Percentiles rank a stretch among this genome's conserved stretches.
Conservation (phyloP, 1,284 basidiomycete genomes). For the Rhodotorula sp. region DNA sequence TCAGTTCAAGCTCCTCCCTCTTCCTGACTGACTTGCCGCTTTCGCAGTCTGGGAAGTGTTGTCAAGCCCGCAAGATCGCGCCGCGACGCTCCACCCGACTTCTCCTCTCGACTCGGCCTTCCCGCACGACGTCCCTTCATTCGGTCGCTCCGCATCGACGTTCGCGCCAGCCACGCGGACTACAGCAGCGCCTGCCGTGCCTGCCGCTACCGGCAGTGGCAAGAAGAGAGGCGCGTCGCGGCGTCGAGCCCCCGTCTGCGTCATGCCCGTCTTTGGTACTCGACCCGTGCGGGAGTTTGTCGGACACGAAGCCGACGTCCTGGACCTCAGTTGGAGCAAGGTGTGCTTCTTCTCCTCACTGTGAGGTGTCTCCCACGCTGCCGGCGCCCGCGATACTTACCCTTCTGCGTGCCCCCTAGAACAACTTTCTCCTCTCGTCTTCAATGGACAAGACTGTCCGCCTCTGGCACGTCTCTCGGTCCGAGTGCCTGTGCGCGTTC, state of each 20-base stretch:
- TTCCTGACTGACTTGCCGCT: neutral
- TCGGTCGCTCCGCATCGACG: neutral
- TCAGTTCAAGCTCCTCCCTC: neutral
- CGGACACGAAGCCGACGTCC: constrained; percentile 49
- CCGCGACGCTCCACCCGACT: constrained; percentile 5
- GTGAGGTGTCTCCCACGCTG: neutral
- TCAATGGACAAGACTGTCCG: constrained; percentile 51
- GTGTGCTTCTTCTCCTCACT: constrained; percentile 15
- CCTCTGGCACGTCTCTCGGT: constrained; percentile 49
- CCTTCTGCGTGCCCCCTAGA: constrained; percentile 21
- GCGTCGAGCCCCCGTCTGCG: constrained; percentile 4
- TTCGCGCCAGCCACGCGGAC: constrained; percentile 2
- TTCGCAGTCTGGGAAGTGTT: constrained; percentile 42
- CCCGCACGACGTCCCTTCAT: neutral
- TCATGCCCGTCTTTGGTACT: constrained; percentile 39
- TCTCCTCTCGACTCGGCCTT: neutral
- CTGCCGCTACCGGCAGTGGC: neutral
- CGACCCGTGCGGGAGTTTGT: constrained; percentile 46
- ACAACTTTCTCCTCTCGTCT: constrained; percentile 50
- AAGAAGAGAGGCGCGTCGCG: neutral
- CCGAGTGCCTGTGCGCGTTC: constrained; percentile 49
- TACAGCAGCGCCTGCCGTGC: neutral
- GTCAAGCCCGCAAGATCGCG: constrained; percentile 23
- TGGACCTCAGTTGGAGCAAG: constrained; percentile 51
- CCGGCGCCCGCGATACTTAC: neutral